Base-by-base conservation (phyloP, 306 rosid genomes). In the Cucurbita ficifolia region DNA sequence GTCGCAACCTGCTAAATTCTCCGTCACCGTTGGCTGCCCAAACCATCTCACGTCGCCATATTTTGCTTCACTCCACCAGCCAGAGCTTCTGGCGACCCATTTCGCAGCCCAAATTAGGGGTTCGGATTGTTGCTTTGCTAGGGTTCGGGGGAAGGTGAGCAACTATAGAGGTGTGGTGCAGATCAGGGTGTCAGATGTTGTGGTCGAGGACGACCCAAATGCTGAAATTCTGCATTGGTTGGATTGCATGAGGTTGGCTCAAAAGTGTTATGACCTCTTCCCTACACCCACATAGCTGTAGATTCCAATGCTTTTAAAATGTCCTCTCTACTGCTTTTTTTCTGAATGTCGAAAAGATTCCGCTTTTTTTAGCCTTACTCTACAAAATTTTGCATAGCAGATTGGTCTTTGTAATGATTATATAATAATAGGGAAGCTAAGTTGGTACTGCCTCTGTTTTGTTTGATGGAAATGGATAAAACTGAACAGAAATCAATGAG, bases 1-100 rank as follows among this genome's bases (percentile, higher is more conserved):
- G 14, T 76, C 75, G 76, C 90, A 87, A 72, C 89, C 87, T 35
- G 12, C 50, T 16, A 78, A 85, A 46, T 90, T 93, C 74, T 43
- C 48, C 7, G 17, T 90, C 68, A 92, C 88, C 82, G 96, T 88
- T 68, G 98, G 92, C 76, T 93, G 96, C 96, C 98, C 88, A 75
- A 90, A 92, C 83, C 88, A 92, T 0, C 77, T 75, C 40, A 33
- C 73, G 1, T 88, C 96, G 5, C 83, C 90, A 17, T 84, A 71
- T 74, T 75, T 84, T 53, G 77, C 88, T 1, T 87, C 84, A 24
- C 85, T 81, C 3, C 77, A 63, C 85, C 83, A 89, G 0, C 68
- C 71, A 13, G 90, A 86, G 70, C 78, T 85, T 74, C 81, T 73
- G 14, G 86, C 88, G 0, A 51, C 49, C 4, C 73, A 73, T 10